phyloP scores from a whole-genome alignment of 352 stramenopile genomes.

The Pilasporangium apinafurcum region DNA sequence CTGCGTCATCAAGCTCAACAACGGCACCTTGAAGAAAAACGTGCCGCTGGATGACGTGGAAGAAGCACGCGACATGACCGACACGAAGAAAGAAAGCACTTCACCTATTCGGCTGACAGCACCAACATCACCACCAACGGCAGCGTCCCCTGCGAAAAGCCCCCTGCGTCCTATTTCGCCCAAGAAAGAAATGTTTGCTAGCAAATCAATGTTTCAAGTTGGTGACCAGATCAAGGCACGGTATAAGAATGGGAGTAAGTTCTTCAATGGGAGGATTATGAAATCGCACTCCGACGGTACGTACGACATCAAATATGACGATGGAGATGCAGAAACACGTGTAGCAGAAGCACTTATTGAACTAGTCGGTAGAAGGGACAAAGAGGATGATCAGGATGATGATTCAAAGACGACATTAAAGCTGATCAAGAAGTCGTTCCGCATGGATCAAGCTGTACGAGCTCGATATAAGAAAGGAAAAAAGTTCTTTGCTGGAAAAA shows the following conservation, averaged over 20 bases:
- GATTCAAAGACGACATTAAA: conserved; percentile 3
- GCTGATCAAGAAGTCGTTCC: conserved; percentile 6
- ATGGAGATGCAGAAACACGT: conserved; percentile 33
- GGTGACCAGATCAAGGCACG: conserved; percentile 17
- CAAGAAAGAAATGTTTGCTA: neutral
- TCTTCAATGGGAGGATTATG: conserved; percentile 39
- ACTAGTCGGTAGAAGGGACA: neutral
- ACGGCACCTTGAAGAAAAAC: conserved; percentile 59
- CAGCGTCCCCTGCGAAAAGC: conserved; percentile 2
- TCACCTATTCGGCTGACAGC: conserved; percentile 38
- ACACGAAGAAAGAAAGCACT: conserved; percentile 23
- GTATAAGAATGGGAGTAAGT: conserved; percentile 30
- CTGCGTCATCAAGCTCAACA: conserved; percentile 67
- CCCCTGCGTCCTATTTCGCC: neutral
- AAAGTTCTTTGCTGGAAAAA: conserved; percentile 39
- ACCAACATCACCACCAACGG: conserved; percentile 1
- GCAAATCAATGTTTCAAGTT: conserved; percentile 1
- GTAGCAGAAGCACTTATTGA: conserved; percentile 20
- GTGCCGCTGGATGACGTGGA: conserved; percentile 55
- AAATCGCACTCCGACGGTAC: conserved; percentile 42
- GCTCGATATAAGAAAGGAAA: conserved; percentile 39
- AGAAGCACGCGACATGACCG: conserved; percentile 28
- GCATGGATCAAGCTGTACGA: conserved; percentile 24
- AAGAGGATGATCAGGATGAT: conserved; percentile 1
- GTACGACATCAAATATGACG: conserved; percentile 63